Conservation (phyloP, 345 rosid genomes). For the Euclidium syriacum region DNA sequence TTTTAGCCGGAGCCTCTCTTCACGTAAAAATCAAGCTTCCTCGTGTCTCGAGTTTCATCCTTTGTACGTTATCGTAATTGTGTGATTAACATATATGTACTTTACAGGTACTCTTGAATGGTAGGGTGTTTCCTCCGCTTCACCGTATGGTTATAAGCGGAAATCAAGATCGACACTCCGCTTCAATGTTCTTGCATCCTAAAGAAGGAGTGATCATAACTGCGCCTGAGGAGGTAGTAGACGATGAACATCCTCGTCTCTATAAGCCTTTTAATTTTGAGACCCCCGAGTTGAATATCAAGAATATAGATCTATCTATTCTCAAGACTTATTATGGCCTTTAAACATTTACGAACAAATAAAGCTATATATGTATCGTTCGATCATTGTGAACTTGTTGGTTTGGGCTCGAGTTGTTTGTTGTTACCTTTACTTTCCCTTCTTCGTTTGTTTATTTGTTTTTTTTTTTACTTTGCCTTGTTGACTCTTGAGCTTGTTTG, state of each 20-base stretch:
- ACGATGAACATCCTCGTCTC: neutral
- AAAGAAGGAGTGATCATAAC: neutral
- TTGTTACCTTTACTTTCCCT: no score
- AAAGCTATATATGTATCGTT: no score
- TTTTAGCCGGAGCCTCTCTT: conserved; percentile 32
- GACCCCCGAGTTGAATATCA: neutral
- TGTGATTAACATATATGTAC: neutral
- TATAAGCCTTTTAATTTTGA: conserved; percentile 6
- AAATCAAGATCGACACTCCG: conserved; percentile 25
- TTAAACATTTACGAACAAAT: no score
- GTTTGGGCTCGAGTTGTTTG: no score
- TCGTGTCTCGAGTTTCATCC: no score
- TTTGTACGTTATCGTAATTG: no score
- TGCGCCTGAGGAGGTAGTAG: neutral
- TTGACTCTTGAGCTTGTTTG: no score
- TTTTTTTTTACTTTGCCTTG: no score
- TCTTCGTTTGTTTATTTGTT: no score
- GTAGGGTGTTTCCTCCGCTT: neutral
- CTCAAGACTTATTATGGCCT: conserved; percentile 28
- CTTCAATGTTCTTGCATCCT: conserved; percentile 5
- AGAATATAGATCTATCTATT: neutral
- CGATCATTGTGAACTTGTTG: no score
- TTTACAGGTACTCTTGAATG: conserved; percentile 28
- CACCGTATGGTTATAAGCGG: conserved; percentile 20
- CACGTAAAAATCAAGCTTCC: no score